A percentile compares a stretch with the other conserved stretches of the same genome.
Evolutionary conservation across 1,139 yeast species (phyloP).

Genomic region (Candida sojae): DNA sequence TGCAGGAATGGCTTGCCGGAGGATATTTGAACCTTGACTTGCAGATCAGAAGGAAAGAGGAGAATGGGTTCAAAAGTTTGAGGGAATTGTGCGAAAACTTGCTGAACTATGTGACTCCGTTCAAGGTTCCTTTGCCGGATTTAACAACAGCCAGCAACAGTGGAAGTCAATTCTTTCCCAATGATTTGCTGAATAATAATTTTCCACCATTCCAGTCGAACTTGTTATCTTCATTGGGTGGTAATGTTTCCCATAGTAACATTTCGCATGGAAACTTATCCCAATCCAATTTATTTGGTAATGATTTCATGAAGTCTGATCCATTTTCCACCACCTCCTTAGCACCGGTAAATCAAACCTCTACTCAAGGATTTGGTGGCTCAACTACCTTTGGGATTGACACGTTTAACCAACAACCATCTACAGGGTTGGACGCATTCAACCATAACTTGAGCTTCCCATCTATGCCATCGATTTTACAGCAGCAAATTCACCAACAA

Average conservation of each 20-base stretch:
- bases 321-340: constrained; percentile 21
- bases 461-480: constrained; percentile 33
- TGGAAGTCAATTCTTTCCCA: constrained; percentile 10
- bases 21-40: constrained; percentile 63
- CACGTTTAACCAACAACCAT: constrained; percentile 17
- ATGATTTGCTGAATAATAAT: constrained; percentile 8
- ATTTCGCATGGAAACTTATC: constrained; percentile 11
- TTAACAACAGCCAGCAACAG: constrained; percentile 21
- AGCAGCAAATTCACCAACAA: constrained; percentile 31
- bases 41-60: constrained; percentile 57
- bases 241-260: constrained; percentile 1
- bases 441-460: constrained; percentile 14
- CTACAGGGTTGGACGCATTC: constrained; percentile 7
- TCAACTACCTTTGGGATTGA: constrained; percentile 25
- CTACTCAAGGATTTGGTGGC: constrained; percentile 4
- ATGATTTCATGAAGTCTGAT: constrained; percentile 27
- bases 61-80: constrained; percentile 40
- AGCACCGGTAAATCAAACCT: not conserved
- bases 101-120: constrained; percentile 59
- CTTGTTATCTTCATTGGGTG: constrained; percentile 3
- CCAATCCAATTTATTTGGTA: constrained; percentile 27
- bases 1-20: constrained; percentile 77
- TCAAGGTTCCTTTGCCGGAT: constrained; percentile 52
- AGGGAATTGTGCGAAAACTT: constrained; percentile 47
- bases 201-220: constrained; percentile 4